Percentiles rank a stretch among this genome's conserved stretches.
Evolutionary conservation across 116 monocot species (phyloP).

Genomic region (Cymodocea nodosa): DNA sequence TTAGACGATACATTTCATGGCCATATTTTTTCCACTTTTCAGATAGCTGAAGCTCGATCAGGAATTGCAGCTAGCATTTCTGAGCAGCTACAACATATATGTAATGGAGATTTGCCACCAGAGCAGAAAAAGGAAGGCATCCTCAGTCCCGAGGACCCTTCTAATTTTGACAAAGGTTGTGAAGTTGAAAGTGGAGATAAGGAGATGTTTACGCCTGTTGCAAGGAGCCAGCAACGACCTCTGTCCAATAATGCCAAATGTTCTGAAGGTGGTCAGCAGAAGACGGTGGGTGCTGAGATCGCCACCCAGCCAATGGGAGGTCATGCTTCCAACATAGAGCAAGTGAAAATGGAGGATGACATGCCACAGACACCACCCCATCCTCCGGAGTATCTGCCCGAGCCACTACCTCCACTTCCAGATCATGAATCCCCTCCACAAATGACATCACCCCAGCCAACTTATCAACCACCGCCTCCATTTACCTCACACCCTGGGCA

Average conservation of each 20-base stretch:
- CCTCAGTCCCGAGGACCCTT: background rate
- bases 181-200: conserved; percentile 4
- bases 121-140: conserved; percentile 12
- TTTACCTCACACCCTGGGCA: background rate
- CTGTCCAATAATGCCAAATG: background rate
- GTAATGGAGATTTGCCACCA: background rate
- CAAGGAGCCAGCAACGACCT: conserved; percentile 12
- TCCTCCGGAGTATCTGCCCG: conserved; percentile 13
- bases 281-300: conserved; percentile 29
- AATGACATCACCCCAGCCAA: conserved; percentile 5
- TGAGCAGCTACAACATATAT: conserved; percentile 9
- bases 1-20: background rate
- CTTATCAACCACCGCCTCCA: conserved; percentile 5
- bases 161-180: conserved; percentile 7
- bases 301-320: conserved; percentile 36
- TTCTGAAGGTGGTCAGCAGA: conserved; percentile 19
- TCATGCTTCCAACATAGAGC: conserved; percentile 38
- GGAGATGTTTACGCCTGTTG: conserved; percentile 8
- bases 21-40: conserved; percentile 5
- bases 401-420: conserved; percentile 24
- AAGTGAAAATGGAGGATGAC: conserved; percentile 30
- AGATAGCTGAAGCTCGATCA: conserved; percentile 35
- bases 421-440: conserved; percentile 20
- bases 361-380: conserved; percentile 11
- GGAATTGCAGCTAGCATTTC: conserved; percentile 19